These are phyloP conservation scores for Durio zibethinus DNA, from an alignment of 345 rosid genomes.

Conservation along the genomic window DNA sequence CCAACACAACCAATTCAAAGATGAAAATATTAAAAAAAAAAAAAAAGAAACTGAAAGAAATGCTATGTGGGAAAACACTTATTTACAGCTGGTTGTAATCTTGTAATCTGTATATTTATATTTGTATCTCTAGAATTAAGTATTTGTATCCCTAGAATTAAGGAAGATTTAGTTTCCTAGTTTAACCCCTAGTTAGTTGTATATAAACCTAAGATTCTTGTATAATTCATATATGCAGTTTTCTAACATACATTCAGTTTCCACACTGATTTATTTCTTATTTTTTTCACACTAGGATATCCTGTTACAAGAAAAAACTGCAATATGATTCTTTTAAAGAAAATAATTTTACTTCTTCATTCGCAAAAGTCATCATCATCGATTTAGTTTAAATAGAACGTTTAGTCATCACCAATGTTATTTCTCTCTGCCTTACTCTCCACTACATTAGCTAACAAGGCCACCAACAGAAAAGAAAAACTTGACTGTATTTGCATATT, in stretches of 20 bases:
- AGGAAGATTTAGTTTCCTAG: too few species aligned
- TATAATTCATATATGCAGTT: too few species aligned
- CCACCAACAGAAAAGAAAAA: neutral
- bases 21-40: neutral
- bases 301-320: neutral
- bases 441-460: neutral
- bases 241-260: too few species aligned
- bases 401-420: neutral
- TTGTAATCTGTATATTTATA: too few species aligned
- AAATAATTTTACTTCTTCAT: neutral
- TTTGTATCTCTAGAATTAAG: too few species aligned
- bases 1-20: neutral
- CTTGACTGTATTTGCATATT: neutral
- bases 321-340: neutral
- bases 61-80: too few species aligned
- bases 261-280: too few species aligned
- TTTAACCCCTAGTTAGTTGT: too few species aligned
- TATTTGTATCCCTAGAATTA: too few species aligned
- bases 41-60: neutral
- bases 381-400: neutral
- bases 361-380: neutral
- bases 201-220: too few species aligned
- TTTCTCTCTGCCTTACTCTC: neutral
- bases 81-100: too few species aligned
- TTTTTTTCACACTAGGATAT: too few species aligned